Evolutionary conservation across 2,329 filamentous ascomycete genomes (phyloP), one percentile per base, ranked within the genome.

Genomic region (Sporothrix euskadiensis): DNA sequence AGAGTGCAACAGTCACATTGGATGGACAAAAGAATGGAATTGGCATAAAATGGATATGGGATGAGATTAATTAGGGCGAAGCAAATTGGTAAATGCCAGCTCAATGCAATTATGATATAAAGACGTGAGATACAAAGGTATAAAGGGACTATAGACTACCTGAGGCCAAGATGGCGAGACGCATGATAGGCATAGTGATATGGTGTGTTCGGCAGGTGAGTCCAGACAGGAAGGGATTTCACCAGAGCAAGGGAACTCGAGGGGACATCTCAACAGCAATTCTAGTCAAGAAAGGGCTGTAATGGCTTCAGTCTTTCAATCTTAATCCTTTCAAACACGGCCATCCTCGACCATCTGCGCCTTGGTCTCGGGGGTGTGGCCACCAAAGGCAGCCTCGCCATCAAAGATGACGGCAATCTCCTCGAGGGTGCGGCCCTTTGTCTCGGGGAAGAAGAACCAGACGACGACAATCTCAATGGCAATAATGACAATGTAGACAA

Each of bases 401-500:
- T 75, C 74, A 44, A 76, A 75, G 22, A 76, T 61, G 35, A 66
- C 44, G 32, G 74, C 72, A 30, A 76, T 74, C 54, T 75, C 73
- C 69, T 76, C 75, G 14, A 76, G 74, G 4, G 72, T 75, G 16
- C 59, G 73, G 35, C 74, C 74, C 32, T 70, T 71, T 19, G 74
- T 76, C 73, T 76, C 74, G 32, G 72, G 47, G 74, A 81, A 82
- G 61, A 80, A 78, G 74, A 81, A 80, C 73, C 81, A 83, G 44
- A 83, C 77, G 41, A 80, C 69, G n/a, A 76, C 69, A 47, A 79
- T 71, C 73, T 81, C 79, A 30, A 80, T 84, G 63, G 85, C 86
- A 16, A 81, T 80, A 47, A 89, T 82, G 54, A 86, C 87, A 54
- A 89, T 83, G 56, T 86, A 87, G 52, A 89, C 83, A 71, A 86